A percentile compares a stretch with the other conserved stretches of the same genome.
Conservation (phyloP, 1,139 yeast genomes). For the Pichia sp. region DNA sequence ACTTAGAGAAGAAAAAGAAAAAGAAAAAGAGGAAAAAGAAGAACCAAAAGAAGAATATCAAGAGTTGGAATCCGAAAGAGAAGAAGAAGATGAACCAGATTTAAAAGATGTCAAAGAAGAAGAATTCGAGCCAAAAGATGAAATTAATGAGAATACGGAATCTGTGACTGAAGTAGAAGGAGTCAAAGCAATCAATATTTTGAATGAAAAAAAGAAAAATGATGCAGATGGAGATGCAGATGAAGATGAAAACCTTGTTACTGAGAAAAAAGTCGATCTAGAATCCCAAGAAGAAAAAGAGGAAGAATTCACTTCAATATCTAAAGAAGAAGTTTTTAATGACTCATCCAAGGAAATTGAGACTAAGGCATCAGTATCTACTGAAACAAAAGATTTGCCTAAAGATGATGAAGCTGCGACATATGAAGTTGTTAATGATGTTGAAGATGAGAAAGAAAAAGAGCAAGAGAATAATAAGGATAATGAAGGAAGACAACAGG, state of each 20-base stretch:
- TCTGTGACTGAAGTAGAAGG: background rate
- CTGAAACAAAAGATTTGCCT: background rate
- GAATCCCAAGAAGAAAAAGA: background rate
- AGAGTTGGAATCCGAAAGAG: background rate
- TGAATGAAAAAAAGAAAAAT: background rate
- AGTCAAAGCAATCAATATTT: background rate
- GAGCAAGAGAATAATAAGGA: background rate
- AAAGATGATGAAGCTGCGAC: no score
- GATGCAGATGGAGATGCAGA: no score
- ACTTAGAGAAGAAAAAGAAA: constrained; percentile 23
- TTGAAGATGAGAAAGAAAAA: no score
- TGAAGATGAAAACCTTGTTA: no score
- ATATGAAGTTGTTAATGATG: no score
- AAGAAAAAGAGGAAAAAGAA: constrained; percentile 37
- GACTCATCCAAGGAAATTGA: no score
- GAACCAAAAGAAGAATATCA: constrained; percentile 28
- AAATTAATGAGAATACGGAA: background rate
- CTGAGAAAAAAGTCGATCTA: no score
- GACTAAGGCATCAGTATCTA: background rate
- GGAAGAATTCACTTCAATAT: background rate
- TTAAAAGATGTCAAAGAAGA: background rate
- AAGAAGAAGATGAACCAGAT: background rate
- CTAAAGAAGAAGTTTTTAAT: background rate
- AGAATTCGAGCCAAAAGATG: background rate
- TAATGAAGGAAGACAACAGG: background rate